Evolutionary conservation across 1,284 basidiomycete species (phyloP).

Genomic region (Ustilago hordei): DNA sequence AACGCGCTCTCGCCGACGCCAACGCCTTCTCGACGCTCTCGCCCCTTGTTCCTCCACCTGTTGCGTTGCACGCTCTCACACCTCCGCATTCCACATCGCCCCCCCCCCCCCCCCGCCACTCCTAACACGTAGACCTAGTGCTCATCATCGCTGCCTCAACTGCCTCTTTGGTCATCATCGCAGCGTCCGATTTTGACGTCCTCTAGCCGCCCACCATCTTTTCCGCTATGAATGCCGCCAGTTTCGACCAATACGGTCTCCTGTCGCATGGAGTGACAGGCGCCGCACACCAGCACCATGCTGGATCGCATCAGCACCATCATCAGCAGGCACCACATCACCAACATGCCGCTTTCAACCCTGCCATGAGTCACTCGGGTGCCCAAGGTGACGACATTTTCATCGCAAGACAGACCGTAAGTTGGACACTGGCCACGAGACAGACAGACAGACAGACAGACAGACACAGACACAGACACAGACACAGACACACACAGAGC

Average conservation of each 20-base stretch:
- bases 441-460: not conserved
- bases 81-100: not conserved
- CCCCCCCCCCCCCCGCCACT: not conserved
- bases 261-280: slow-evolving; percentile 47
- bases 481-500: not conserved
- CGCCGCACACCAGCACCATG: slow-evolving; percentile 49
- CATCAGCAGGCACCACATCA: slow-evolving; percentile 46
- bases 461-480: not conserved
- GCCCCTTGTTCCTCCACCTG: slow-evolving; percentile 16
- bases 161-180: slow-evolving; percentile 29
- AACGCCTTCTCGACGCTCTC: slow-evolving; percentile 12
- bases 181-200: slow-evolving; percentile 44
- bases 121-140: not conserved
- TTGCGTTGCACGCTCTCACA: not conserved
- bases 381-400: slow-evolving; percentile 52
- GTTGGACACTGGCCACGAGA: slow-evolving; percentile 2
- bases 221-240: slow-evolving; percentile 52
- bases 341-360: slow-evolving; percentile 49
- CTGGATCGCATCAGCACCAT: slow-evolving; percentile 48
- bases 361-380: slow-evolving; percentile 39
- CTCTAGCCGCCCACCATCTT: slow-evolving; percentile 47
- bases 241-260: slow-evolving; percentile 54
- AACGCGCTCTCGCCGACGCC: slow-evolving; percentile 33
- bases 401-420: slow-evolving; percentile 50
- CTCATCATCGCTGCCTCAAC: not conserved